These are phyloP conservation scores for Teratosphaeria destructans DNA, from an alignment of 2,329 filamentous ascomycete genomes.

Conservation along the genomic window DNA sequence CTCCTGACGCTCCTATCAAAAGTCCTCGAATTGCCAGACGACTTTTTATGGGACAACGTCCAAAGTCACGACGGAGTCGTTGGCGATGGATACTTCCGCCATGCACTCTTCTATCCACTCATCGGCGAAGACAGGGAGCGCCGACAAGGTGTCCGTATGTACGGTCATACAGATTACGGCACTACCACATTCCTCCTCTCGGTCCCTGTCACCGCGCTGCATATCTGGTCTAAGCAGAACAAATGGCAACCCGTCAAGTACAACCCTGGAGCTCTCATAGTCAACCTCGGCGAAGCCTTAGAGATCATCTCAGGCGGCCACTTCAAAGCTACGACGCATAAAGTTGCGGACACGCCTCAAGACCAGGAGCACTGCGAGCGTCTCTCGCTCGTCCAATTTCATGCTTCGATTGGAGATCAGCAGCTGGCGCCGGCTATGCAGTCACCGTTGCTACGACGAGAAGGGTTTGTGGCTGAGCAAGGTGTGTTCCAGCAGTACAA, in stretches of 20 bases:
- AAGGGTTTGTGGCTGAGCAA: conserved; percentile 36
- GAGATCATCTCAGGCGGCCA: conserved; percentile 29
- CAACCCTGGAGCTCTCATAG: conserved; percentile 28
- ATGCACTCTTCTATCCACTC: conserved; percentile 18
- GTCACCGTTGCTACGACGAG: conserved; percentile 30
- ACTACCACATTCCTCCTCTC: conserved; percentile 33
- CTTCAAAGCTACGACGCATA: conserved; percentile 40
- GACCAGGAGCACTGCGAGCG: conserved; percentile 33
- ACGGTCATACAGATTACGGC: conserved; percentile 31
- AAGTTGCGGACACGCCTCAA: conserved; percentile 36
- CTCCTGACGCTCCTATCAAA: conserved; percentile 29
- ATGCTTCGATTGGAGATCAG: conserved; percentile 36
- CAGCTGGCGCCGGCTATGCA: conserved; percentile 33
- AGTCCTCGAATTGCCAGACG: conserved; percentile 35
- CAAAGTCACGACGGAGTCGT: conserved; percentile 34
- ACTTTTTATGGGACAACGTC: conserved; percentile 34
- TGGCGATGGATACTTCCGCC: conserved; percentile 37
- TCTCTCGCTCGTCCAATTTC: conserved; percentile 27
- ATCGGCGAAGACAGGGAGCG: not conserved
- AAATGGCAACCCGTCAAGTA: conserved; percentile 30
- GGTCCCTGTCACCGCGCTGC: conserved; percentile 28
- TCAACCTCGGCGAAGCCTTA: conserved; percentile 30
- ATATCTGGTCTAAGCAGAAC: conserved; percentile 25
- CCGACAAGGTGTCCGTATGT: conserved; percentile 1
- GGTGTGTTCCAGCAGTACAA: conserved; percentile 40